A percentile compares a stretch with the other conserved stretches of the same genome.
Evolutionary conservation across 1,139 yeast species (phyloP).

Genomic region (Kurtzmaniella quercitrusa): DNA sequence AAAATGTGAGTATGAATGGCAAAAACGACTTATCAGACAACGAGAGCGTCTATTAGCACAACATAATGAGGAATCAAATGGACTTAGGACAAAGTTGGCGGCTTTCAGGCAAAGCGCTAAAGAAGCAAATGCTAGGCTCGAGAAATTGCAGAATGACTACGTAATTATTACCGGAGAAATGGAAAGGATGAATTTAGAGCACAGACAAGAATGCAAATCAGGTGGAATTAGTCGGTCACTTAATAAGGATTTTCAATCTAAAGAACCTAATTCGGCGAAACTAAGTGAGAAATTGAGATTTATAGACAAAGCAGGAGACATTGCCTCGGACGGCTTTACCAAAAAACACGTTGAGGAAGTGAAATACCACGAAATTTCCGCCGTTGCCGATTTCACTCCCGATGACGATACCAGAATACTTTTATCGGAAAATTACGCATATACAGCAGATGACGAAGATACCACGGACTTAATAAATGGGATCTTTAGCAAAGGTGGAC

Average conservation of each 20-base stretch:
- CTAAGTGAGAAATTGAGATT: no score
- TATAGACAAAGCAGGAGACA: no score
- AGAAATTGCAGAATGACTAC: not conserved
- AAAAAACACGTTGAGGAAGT: no score
- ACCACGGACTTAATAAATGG: not conserved
- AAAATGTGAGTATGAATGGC: not conserved
- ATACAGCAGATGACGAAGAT: not conserved
- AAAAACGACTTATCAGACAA: not conserved
- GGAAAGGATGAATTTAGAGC: not conserved
- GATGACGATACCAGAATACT: not conserved
- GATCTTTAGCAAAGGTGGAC: not conserved
- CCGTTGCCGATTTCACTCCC: not conserved
- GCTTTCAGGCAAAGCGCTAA: not conserved
- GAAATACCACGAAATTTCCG: no score
- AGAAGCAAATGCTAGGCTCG: not conserved
- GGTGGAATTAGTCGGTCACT: no score
- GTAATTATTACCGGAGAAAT: not conserved
- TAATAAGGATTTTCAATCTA: no score
- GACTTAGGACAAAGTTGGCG: not conserved
- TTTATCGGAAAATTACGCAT: not conserved
- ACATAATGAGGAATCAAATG: not conserved
- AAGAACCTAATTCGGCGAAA: no score
- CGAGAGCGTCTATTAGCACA: not conserved
- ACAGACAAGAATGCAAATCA: no score
- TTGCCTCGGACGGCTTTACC: no score